phyloP scores from a whole-genome alignment of 345 rosid species.

The Theobroma cacao region DNA sequence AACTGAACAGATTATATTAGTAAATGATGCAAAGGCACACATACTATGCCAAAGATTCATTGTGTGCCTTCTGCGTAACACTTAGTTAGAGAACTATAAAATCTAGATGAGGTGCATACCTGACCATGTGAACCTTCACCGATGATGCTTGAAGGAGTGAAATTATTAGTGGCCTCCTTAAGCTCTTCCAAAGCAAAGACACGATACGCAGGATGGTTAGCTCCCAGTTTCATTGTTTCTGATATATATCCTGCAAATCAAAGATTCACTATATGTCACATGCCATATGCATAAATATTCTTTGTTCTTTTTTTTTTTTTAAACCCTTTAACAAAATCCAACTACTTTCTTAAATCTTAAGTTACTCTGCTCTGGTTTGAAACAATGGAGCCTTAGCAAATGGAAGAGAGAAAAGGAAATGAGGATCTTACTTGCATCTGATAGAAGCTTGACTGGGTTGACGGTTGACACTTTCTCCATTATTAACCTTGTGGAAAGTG shows the following conservation, averaged over 20 bases:
- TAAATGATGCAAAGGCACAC: not conserved
- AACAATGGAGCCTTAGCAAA: not conserved
- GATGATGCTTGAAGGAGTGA: conserved; percentile 32
- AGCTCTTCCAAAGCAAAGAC: conserved; percentile 58
- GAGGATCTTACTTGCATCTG: conserved; percentile 59
- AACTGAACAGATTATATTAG: not conserved
- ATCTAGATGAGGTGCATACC: conserved; percentile 21
- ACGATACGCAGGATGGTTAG: conserved; percentile 49
- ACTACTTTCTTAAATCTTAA: no score
- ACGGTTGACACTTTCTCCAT: conserved; percentile 29
- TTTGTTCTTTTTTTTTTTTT: no score
- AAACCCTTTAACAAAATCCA: no score
- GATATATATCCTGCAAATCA: conserved; percentile 47
- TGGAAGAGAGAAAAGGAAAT: not conserved
- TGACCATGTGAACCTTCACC: conserved; percentile 28
- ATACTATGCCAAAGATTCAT: not conserved
- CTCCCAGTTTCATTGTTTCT: conserved; percentile 68
- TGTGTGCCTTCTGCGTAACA: not conserved
- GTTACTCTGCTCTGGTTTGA: no score
- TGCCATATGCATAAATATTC: not conserved
- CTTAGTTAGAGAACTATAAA: not conserved
- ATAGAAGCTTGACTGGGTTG: conserved; percentile 49
- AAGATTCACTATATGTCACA: not conserved
- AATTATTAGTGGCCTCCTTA: conserved; percentile 54
- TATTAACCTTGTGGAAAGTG: conserved; percentile 26